phyloP scores from a whole-genome alignment of 2,329 filamentous ascomycete genomes.

The Penicillium sp. region DNA sequence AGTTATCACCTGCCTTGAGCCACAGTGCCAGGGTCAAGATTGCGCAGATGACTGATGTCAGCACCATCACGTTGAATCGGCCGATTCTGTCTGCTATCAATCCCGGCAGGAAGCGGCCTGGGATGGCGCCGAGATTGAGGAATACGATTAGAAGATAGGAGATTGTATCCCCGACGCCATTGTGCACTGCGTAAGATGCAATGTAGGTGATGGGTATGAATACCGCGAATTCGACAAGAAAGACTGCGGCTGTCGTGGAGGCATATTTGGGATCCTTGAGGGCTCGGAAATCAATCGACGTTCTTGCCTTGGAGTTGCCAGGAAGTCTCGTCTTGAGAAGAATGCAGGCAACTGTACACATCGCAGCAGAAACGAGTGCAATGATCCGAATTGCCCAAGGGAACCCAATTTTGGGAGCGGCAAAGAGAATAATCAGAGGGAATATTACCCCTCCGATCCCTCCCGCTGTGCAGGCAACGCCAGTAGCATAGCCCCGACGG shows the following conservation, averaged over 20 bases:
- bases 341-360: slow-evolving; percentile 22
- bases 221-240: slow-evolving; percentile 27
- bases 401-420: slow-evolving; percentile 31
- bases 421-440: slow-evolving; percentile 32
- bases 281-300: slow-evolving; percentile 22
- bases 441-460: slow-evolving; percentile 37
- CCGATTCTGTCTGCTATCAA: slow-evolving; percentile 27
- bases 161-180: slow-evolving; percentile 14
- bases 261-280: slow-evolving; percentile 26
- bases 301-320: slow-evolving; percentile 16
- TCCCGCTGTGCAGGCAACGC: slow-evolving; percentile 35
- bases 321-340: slow-evolving; percentile 25
- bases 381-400: slow-evolving; percentile 33
- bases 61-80: slow-evolving; percentile 29
- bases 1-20: slow-evolving; percentile 11
- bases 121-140: slow-evolving; percentile 25
- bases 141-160: slow-evolving; percentile 28
- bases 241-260: slow-evolving; percentile 17
- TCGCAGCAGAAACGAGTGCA: slow-evolving; percentile 20
- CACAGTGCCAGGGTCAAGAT: slow-evolving; percentile 24
- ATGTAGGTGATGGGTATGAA: slow-evolving; percentile 31
- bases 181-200: slow-evolving; percentile 23
- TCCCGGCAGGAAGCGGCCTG: slow-evolving; percentile 25
- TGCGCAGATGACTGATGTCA: slow-evolving; percentile 20
- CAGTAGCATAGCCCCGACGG: slow-evolving; percentile 33